These are phyloP conservation scores for Exophiala sp. DNA, from an alignment of 2,329 filamentous ascomycete species.

Conservation along the genomic window DNA sequence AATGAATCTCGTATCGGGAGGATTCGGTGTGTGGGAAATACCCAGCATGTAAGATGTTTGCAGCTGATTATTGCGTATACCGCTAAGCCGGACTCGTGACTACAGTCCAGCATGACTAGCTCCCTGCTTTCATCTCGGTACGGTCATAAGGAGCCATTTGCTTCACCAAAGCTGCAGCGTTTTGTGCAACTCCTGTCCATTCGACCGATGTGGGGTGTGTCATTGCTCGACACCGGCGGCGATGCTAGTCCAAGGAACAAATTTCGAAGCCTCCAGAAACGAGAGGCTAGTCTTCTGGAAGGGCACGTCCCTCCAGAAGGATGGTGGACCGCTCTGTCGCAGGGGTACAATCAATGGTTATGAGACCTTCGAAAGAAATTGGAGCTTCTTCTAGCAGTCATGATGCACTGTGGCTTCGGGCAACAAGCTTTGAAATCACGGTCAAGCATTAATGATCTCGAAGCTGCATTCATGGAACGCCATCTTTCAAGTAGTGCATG, in stretches of 20 bases:
- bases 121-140: slow-evolving; percentile 1
- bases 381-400: neutral
- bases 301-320: neutral
- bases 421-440: no score
- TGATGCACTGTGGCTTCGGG: no score
- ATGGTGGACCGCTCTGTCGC: neutral
- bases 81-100: neutral
- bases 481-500: no score
- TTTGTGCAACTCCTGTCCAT: neutral
- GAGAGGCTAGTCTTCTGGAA: neutral
- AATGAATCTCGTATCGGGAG: neutral
- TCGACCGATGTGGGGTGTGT: neutral
- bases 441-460: no score
- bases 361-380: no score
- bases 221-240: slow-evolving; percentile 1
- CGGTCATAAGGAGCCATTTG: neutral
- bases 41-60: neutral
- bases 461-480: no score
- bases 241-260: neutral
- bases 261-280: slow-evolving; percentile 3
- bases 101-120: neutral
- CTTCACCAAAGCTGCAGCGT: neutral
- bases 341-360: neutral
- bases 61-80: neutral
- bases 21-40: neutral